Evolutionary conservation across 192 early-diverging fungal genomes (phyloP), one percentile per base, ranked within the genome.

Genomic region (Irineochytrium annulatum): DNA sequence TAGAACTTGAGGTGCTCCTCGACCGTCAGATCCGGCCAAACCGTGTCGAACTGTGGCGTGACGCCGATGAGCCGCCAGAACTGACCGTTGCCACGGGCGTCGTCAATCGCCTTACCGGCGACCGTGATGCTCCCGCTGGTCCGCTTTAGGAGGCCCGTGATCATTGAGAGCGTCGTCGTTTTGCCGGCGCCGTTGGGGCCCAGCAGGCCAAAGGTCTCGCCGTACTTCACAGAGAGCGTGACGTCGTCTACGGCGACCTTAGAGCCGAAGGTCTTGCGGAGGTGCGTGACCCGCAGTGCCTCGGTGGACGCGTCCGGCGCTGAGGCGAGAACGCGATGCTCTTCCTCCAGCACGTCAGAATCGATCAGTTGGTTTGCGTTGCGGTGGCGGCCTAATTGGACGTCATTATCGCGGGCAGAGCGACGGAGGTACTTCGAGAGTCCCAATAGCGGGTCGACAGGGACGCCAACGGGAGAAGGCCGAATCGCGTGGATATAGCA

Each of bases 131-230:
- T 60, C 33, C 87, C 86, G 0, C 65, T 62, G 8, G 81, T 84
- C 19, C 86, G 65, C 24, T 70, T 71, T 1, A 78, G 70, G 28
- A 85, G 55, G 46, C 86, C 84, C 6, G 86, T 81, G 19, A 89
- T 65, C 60, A 89, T 87, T 52, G 75, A 77, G 54, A 89, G 81
- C 29, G 79, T 75, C 0, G 86, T 89, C 11, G 84, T 83, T 49
- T 89, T 89, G n/a, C 85, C 87, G 16, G 82, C 81, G 35, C 86
- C 87, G 62, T 89, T 87, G 37, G 83, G 79, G 48, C 81, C 80
- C 8, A 81, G 60, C 43, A 84, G 70, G 19, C 77, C 72, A 31
- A 81, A 56, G 29, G 75, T 80, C 63, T 83, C 76, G 31, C 77
- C 79, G 24, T 27, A 43, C 17, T 41, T 55, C 26, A 69, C 33